Evolutionary conservation across 1,284 basidiomycete genomes (phyloP).

Genomic region (Malassezia sp.): DNA sequence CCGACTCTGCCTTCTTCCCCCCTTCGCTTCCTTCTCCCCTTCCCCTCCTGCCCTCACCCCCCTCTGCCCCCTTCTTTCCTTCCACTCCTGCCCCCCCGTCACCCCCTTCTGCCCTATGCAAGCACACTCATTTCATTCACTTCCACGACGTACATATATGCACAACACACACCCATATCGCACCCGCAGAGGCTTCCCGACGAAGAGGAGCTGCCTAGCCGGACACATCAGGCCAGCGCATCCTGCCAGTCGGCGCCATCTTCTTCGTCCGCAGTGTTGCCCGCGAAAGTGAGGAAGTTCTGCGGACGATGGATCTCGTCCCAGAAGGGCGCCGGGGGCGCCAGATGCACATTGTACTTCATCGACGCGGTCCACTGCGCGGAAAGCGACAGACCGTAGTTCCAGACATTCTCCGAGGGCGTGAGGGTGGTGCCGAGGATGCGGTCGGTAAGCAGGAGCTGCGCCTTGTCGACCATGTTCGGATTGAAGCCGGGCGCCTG

Average conservation of each 20-base stretch:
- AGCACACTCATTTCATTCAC: not conserved
- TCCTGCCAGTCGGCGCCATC: conserved; percentile 37
- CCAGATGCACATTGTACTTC: conserved; percentile 73
- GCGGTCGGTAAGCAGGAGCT: conserved; percentile 79
- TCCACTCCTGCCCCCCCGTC: no score
- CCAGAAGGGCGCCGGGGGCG: conserved; percentile 89
- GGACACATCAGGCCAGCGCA: conserved; percentile 27
- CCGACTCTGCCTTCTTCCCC: no score
- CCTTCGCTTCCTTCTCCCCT: no score
- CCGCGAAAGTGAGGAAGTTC: conserved; percentile 45
- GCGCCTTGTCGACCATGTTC: conserved; percentile 84
- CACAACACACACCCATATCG: not conserved
- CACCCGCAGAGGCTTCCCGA: not conserved
- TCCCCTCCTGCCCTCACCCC: no score
- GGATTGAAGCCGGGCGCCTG: conserved; percentile 72
- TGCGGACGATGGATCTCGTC: conserved; percentile 74
- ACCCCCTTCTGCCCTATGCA: no score
- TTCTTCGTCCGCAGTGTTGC: conserved; percentile 18
- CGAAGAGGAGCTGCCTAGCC: not conserved
- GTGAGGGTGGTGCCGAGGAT: conserved; percentile 44
- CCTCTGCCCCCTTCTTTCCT: no score
- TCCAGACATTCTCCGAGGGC: conserved; percentile 33
- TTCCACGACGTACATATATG: not conserved
- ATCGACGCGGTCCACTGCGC: conserved; percentile 79
- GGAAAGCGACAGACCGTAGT: conserved; percentile 54